Percentiles rank a stretch among this genome's conserved stretches.
These are phyloP conservation scores for Hippophae tibetana DNA, from an alignment of 306 rosid species.

Conservation along the genomic window DNA sequence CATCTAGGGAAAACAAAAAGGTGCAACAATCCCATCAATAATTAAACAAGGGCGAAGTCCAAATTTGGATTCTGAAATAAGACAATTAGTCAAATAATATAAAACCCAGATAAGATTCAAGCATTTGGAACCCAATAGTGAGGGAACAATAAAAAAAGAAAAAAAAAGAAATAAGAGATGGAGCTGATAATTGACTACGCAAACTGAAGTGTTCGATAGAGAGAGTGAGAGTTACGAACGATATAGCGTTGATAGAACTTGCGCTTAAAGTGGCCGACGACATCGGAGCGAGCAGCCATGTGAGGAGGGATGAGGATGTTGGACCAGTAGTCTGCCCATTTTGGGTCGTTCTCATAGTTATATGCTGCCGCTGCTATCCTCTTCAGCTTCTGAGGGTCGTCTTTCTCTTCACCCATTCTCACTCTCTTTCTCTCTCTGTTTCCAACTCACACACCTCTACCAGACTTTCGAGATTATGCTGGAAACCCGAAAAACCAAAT, in stretches of 20 bases:
- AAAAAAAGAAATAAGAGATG: not conserved
- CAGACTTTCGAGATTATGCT: no score
- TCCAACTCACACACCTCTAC: no score
- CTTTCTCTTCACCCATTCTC: conserved; percentile 54
- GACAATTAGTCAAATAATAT: conserved; percentile 1
- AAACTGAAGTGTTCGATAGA: not conserved
- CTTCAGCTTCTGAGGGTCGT: conserved; percentile 70
- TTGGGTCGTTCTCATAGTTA: conserved; percentile 76
- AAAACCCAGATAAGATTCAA: conserved; percentile 12
- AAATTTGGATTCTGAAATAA: conserved; percentile 4
- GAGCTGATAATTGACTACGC: no score
- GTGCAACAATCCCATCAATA: not conserved
- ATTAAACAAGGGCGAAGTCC: no score
- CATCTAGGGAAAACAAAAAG: not conserved
- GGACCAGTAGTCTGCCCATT: conserved; percentile 93
- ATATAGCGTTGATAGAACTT: conserved; percentile 83
- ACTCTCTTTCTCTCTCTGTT: not conserved
- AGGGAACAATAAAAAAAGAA: not conserved
- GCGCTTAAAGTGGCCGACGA: conserved; percentile 70
- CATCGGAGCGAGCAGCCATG: conserved; percentile 61
- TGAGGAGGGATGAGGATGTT: conserved; percentile 87
- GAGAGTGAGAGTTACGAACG: conserved; percentile 29
- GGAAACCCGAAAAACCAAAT: no score
- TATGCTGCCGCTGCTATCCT: conserved; percentile 66
- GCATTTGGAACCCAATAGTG: conserved; percentile 5